Evolutionary conservation across 768 basidiomycete species (phyloP).

Genomic region (Xerocomellus amylosporus): DNA sequence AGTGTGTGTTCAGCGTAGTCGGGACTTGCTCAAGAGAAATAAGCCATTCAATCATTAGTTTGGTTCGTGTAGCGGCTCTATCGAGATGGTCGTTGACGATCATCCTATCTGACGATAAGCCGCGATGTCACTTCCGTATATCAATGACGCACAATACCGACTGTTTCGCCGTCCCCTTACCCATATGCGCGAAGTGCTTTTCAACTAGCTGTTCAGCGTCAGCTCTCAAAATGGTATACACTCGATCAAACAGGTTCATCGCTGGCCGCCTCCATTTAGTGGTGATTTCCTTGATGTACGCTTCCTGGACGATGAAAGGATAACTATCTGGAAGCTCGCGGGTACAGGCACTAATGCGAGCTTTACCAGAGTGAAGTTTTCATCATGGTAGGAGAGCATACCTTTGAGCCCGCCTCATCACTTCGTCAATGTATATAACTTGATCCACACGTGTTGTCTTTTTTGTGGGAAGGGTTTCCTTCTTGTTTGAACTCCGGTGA

Average conservation of each 20-base stretch:
- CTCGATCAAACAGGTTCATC: conserved; percentile 37
- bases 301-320: conserved; percentile 56
- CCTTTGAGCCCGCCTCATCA: conserved; percentile 34
- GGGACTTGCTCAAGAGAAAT: conserved; percentile 45
- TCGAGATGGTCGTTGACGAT: conserved; percentile 49
- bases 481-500: too few species aligned
- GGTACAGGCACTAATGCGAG: conserved; percentile 41
- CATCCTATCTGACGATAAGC: conserved; percentile 29
- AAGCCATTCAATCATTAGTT: conserved; percentile 44
- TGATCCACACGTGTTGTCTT: conserved; percentile 6
- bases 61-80: conserved; percentile 36
- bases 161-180: conserved; percentile 49
- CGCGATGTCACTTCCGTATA: neutral
- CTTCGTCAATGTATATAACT: conserved; percentile 45
- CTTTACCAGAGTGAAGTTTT: neutral
- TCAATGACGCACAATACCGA: conserved; percentile 40
- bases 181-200: conserved; percentile 47
- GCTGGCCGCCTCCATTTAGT: conserved; percentile 49
- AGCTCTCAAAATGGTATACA: conserved; percentile 35
- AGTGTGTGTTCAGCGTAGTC: conserved; percentile 47
- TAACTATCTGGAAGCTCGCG: conserved; percentile 65
- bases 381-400: neutral
- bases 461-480: neutral
- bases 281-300: conserved; percentile 44
- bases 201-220: conserved; percentile 42